Conservation (phyloP, 306 rosid genomes). For the Trifolium pratense region DNA sequence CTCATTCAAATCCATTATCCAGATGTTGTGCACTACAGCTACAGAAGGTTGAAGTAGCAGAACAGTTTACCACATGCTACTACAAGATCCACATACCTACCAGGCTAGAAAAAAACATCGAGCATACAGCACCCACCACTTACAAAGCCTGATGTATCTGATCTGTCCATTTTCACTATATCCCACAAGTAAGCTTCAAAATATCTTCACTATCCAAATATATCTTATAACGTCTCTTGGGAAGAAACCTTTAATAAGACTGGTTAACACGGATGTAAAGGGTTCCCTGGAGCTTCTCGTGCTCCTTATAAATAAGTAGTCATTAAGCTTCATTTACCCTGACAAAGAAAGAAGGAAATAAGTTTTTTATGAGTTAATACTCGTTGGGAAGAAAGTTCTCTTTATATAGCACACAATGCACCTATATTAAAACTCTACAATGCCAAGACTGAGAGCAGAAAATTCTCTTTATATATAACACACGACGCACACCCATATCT, state of each 20-base stretch:
- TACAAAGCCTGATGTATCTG: constrained; percentile 94
- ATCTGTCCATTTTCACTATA: constrained; percentile 68
- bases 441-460: constrained; percentile 6
- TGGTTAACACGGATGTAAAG: constrained; percentile 47
- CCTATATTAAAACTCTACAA: constrained; percentile 16
- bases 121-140: constrained; percentile 67
- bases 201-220: constrained; percentile 36
- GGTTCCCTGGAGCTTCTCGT: constrained; percentile 69
- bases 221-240: constrained; percentile 94
- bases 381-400: background rate
- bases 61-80: constrained; percentile 51
- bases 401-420: constrained; percentile 2
- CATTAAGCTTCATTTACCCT: constrained; percentile 85
- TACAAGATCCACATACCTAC: constrained; percentile 42
- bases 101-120: constrained; percentile 47
- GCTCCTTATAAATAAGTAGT: constrained; percentile 66
- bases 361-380: constrained; percentile 14
- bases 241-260: constrained; percentile 79
- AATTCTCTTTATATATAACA: background rate
- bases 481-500: constrained; percentile 17
- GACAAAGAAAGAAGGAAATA: constrained; percentile 40
- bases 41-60: constrained; percentile 50
- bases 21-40: constrained; percentile 45
- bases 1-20: constrained; percentile 84
- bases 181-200: constrained; percentile 37